Evolutionary conservation across 2,329 filamentous ascomycete genomes (phyloP).

Genomic region (Apiospora malaysiana): DNA sequence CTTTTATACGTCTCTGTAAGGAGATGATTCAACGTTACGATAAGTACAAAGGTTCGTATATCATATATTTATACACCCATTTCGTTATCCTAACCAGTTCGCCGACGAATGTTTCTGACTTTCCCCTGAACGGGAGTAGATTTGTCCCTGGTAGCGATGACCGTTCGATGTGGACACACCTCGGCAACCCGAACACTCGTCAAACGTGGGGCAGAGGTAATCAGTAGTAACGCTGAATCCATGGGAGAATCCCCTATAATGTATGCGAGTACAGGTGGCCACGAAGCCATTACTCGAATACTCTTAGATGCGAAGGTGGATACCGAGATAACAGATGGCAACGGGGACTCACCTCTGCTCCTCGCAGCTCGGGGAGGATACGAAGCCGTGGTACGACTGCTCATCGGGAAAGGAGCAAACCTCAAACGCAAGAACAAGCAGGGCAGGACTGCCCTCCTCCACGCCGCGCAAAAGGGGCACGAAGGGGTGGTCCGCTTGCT

Average conservation of each 20-base stretch:
- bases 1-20: slow-evolving; percentile 1
- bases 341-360: neutral
- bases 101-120: neutral
- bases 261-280: neutral
- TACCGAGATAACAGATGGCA: neutral
- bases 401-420: neutral
- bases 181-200: neutral
- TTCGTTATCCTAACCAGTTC: neutral
- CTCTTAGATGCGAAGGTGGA: neutral
- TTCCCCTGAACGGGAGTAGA: neutral
- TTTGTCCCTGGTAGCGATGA: neutral
- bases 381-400: slow-evolving; percentile 3
- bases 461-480: neutral
- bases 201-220: neutral
- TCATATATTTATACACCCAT: no score
- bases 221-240: neutral
- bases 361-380: neutral
- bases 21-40: neutral
- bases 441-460: neutral
- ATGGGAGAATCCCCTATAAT: neutral
- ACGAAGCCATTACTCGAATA: neutral
- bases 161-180: neutral
- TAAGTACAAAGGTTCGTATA: neutral
- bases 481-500: neutral
- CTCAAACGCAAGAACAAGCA: neutral